These are phyloP conservation scores for Fragaria nilgerrensis DNA, from an alignment of 306 rosid species.

Conservation along the genomic window DNA sequence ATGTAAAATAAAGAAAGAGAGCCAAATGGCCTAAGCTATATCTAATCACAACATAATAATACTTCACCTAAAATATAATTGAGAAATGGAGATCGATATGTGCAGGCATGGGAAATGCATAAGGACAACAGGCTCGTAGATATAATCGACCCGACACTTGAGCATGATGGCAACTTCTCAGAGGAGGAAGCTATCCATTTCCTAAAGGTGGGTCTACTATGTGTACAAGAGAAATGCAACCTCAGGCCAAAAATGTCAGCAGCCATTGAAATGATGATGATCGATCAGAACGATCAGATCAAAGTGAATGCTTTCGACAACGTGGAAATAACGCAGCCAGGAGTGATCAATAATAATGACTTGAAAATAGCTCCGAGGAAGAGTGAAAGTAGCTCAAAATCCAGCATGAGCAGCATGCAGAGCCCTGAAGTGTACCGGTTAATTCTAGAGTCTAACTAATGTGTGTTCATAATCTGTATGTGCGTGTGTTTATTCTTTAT, in stretches of 20 bases:
- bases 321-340: conserved; percentile 22
- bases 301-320: neutral
- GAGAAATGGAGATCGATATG: neutral
- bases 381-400: neutral
- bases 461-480: neutral
- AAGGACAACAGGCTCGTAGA: conserved; percentile 21
- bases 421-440: neutral
- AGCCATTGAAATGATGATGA: conserved; percentile 26
- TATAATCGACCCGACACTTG: conserved; percentile 21
- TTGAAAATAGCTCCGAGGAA: conserved; percentile 15
- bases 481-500: neutral
- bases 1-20: neutral
- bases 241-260: conserved; percentile 30
- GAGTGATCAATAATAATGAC: conserved; percentile 21
- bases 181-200: conserved; percentile 29
- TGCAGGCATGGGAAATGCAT: conserved; percentile 40
- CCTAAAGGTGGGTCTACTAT: conserved; percentile 27
- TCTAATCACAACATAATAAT: no score
- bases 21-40: neutral
- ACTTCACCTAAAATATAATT: neutral
- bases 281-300: conserved; percentile 8
- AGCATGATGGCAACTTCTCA: conserved; percentile 12
- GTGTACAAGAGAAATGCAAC: conserved; percentile 32
- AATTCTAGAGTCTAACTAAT: neutral
- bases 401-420: conserved; percentile 12